Evolutionary conservation across 768 basidiomycete species (phyloP), one percentile per base, ranked within the genome.

Genomic region (Tephrocybe sp.): DNA sequence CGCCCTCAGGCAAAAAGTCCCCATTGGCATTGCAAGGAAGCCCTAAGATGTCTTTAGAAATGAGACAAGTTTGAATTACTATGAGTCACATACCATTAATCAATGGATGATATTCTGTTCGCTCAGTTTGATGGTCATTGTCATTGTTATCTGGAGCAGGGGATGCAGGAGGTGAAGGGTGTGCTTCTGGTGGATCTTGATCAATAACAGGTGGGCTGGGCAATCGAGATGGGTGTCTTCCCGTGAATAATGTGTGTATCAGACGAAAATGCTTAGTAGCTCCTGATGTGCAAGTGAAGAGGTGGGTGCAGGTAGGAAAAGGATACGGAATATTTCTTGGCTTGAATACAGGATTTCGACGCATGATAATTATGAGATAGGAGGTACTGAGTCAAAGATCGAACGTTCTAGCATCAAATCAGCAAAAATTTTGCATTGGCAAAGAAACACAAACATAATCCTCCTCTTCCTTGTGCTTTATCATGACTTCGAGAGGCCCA

Each of bases 21-120:
- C 47, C 43, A 26, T 41, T 27, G 4, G 18, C n/a, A 50, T 54
- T 27, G 9, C 49, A 46, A 9, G 37, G 44, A 16, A 35, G 26
- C 6, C 53, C 53, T 44, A 28, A 7, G 6, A 25, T 21, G 22
- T 22, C 5, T n/a, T 12, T 9, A n/a, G 5, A n/a, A 21, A 9
- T 11, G 21, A 31, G 27, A 9, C 9, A 28, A 9, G 5, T 16
- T 31, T 8, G 31, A 39, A 18, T 6, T 28, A 28, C 16, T 21
- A 15, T 11, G 5, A n/a, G 11, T 28, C 12, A 16, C 13, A 13
- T 35, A 49, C 47, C 38, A 41, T 49, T 49, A 8, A 49, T 18
- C 24, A 24, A 25, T 6, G 47, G 39, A 26, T 49, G 47, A 16
- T 40, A 49, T 25, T 27, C 21, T 5, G 18, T n/a, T 34, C 5